Conservation (phyloP, 2,329 filamentous ascomycete genomes). For the Verticillium nubilum region DNA sequence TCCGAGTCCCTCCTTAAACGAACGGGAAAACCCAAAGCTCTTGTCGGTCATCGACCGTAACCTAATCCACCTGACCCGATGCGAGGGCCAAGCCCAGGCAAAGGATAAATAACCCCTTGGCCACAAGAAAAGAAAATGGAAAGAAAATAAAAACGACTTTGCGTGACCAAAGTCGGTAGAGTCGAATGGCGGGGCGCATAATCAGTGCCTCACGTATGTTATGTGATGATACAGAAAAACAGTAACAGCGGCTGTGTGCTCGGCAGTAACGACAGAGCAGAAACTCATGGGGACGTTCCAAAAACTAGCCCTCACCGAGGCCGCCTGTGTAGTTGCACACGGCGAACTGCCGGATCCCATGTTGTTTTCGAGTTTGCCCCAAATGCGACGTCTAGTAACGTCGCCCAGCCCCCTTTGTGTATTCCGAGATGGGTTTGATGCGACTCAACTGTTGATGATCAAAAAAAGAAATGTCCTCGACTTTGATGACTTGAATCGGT, state of each 20-base stretch:
- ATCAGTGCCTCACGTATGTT: neutral
- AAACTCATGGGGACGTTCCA: neutral
- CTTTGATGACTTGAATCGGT: neutral
- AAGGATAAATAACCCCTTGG: no score
- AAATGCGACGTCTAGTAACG: slow-evolving; percentile 9
- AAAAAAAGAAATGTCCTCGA: neutral
- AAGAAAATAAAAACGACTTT: neutral
- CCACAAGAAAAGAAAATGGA: neutral
- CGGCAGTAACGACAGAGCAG: neutral
- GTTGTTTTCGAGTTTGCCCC: neutral
- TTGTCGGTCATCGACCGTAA: neutral
- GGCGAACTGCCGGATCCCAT: neutral
- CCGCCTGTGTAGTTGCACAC: neutral
- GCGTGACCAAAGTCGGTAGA: neutral
- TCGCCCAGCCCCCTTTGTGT: neutral
- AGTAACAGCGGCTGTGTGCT: neutral
- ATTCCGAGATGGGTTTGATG: neutral
- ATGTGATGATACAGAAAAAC: neutral
- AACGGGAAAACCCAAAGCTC: neutral
- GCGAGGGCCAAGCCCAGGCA: neutral
- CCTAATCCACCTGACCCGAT: neutral
- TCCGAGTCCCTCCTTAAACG: slow-evolving; percentile 5
- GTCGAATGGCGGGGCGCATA: neutral
- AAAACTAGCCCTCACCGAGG: neutral
- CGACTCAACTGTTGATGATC: neutral